Evolutionary conservation across 1,284 basidiomycete species (phyloP).

Genomic region (Xerocomus amazonicus): DNA sequence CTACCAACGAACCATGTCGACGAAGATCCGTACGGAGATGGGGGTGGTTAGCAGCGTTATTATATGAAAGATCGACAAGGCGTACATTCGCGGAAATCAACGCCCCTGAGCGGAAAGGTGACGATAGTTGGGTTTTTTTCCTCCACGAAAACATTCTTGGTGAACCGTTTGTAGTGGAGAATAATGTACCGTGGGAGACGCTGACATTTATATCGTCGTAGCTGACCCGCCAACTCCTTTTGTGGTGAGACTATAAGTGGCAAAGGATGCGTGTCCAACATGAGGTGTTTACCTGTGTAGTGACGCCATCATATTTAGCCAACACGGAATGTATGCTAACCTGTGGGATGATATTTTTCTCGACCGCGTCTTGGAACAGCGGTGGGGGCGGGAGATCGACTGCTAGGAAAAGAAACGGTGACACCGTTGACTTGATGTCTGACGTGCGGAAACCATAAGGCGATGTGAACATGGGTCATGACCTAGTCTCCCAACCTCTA

Average conservation of each 20-base stretch:
- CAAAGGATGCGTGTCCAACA: conserved; percentile 17
- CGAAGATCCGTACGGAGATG: conserved; percentile 16
- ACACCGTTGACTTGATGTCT: conserved; percentile 85
- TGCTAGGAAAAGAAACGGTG: conserved; percentile 94
- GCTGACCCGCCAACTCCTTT: conserved; percentile 81
- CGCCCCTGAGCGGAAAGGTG: conserved; percentile 90
- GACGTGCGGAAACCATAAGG: conserved; percentile 18
- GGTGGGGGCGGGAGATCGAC: conserved; percentile 96
- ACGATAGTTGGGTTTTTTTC: conserved; percentile 99
- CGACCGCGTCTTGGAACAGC: conserved; percentile 90
- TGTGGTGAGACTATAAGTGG: conserved; percentile 17
- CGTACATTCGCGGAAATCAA: conserved; percentile 90
- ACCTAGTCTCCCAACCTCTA: conserved; percentile 56
- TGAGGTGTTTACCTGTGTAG: conserved; percentile 65
- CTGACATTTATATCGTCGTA: conserved; percentile 88
- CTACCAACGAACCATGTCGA: conserved; percentile 40
- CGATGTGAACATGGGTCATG: conserved; percentile 7
- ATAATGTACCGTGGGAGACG: conserved; percentile 90
- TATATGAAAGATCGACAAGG: conserved; percentile 30
- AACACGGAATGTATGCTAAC: conserved; percentile 88
- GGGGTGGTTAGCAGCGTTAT: conserved; percentile 17
- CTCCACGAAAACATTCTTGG: conserved; percentile 97
- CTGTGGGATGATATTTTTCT: conserved; percentile 99
- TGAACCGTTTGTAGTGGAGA: conserved; percentile 95
- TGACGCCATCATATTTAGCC: conserved; percentile 93